phyloP scores from a whole-genome alignment of 2,329 filamentous ascomycete species.

The Cephalotrichum gorgonifer region DNA sequence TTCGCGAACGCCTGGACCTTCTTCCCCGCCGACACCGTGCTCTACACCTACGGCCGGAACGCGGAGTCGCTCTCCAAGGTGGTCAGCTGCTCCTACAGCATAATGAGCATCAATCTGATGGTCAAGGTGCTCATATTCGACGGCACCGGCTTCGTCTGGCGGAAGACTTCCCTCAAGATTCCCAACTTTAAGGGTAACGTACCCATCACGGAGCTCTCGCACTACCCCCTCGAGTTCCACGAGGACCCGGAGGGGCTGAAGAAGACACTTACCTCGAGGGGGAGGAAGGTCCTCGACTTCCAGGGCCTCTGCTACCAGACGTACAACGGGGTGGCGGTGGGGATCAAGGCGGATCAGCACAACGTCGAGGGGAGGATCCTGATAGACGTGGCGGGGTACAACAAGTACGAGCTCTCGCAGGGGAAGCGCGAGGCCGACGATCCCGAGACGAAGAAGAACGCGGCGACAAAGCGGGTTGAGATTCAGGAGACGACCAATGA shows the following conservation, averaged over 20 bases:
- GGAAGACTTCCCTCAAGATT: conserved; percentile 19
- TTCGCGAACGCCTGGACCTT: conserved; percentile 33
- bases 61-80: conserved; percentile 31
- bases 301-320: conserved; percentile 29
- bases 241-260: conserved; percentile 17
- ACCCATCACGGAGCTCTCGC: conserved; percentile 25
- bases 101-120: conserved; percentile 14
- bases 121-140: conserved; percentile 26
- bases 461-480: conserved; percentile 1
- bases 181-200: conserved; percentile 25
- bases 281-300: conserved; percentile 27
- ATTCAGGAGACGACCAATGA: conserved; percentile 3
- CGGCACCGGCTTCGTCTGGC: conserved; percentile 30
- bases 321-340: conserved; percentile 29
- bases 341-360: conserved; percentile 15
- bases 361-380: conserved; percentile 30
- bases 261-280: conserved; percentile 20
- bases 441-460: conserved; percentile 14
- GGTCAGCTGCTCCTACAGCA: conserved; percentile 18
- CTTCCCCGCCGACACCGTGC: conserved; percentile 26
- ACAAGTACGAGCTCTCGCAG: conserved; percentile 26
- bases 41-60: conserved; percentile 27
- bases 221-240: conserved; percentile 25
- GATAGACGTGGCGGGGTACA: conserved; percentile 29
- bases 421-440: conserved; percentile 24